Base-by-base conservation (phyloP, 2,329 filamentous ascomycete species). In the Hortaea sp. region DNA sequence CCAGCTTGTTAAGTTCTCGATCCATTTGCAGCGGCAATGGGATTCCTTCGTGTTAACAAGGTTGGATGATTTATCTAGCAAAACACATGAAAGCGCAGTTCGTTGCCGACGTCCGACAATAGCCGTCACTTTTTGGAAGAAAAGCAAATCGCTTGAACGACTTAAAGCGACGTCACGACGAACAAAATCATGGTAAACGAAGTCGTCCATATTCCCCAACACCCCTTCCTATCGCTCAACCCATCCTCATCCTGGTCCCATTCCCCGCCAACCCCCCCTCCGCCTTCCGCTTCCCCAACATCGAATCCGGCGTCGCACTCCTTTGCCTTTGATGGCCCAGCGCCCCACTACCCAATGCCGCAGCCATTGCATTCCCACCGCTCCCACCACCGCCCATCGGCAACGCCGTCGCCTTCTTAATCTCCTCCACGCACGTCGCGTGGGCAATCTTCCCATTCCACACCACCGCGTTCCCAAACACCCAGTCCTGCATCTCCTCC, bases 401-500 rank as follows among this genome's bases (percentile, higher is more conserved):
- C 32, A 35, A 9, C 32, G 32, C n/a, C 7, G 32, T 35, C 42
- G 49, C 81, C 60, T 80, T 83, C 32, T 78, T 84, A 30, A 86
- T 84, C 67, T 95, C 90, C 12, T 80, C 78, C 63, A 90, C 87
- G 63, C 92, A 98, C 45, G 82, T 94, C 7, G 84, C 88, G 65
- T 98, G 92, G 59, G 88, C 97, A 11, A 92, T 84, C 52, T 87
- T 81, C 46, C 76, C 79, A 32, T 85, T 85, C 29, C 94, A 79
- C 53, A 83, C 77, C 43, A 85, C 74, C 0, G 90, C 86, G 65
- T 98, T 90, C 65, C 88, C 83, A 86, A 92, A 97, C 37, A 98
- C 90, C 77, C 89, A 97, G 60, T 98, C 90, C 66, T 97, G 88
- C 12, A 85, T 85, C 52, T 94, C 88, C 57, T 94, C 88, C 5